Evolutionary conservation across 768 basidiomycete species (phyloP), one percentile per base, ranked within the genome.

Genomic region (Amanita thiersii): DNA sequence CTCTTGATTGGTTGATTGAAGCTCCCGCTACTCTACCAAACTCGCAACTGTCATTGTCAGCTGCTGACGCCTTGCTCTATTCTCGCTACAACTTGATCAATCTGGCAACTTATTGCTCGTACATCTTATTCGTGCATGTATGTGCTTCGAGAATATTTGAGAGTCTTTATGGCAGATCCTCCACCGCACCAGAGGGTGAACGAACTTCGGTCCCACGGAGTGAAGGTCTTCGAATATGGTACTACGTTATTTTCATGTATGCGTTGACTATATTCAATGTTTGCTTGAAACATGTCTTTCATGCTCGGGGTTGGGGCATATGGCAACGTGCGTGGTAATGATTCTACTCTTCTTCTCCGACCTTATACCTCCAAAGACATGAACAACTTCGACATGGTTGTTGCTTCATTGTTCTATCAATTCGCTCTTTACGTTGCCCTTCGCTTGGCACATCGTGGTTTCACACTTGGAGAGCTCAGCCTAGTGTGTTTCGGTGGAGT

Each of bases 401-500:
- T 84, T 17, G 73, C 75, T 25, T 79, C 89, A 1, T 55, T 86
- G 31, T 90, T 93, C 63, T 96, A 85, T 58, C 96, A 97, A 57
- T 84, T 92, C 55, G 79, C 89, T 38, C 67, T 98, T 34, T 99
- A 98, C 59, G 70, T 86, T 35, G 86, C 86, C 30, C 72, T 96
- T 30, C 77, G 96, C 17, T 70, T 99, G 32, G 93, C 92, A 3
- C 86, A 96, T 52, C 77, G 86, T n/a, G 88, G 87, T 8, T 93
- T 98, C 62, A 98, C 93, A 0, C 73, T 99, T 1, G 96, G 96
- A 23, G 96, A 99, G 58, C 72, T 98, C 12, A 85, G 83, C 18
- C 63, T 97, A 18, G 87, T 94, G 12, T 85, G 82, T 32, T 88
- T 89, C 50, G 90, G 91, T 30, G 91, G 86, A 4, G 86, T 91